Evolutionary conservation across 192 early-diverging fungal species (phyloP), one percentile per base, ranked within the genome.

Genomic region (Rhizophagus sp.): DNA sequence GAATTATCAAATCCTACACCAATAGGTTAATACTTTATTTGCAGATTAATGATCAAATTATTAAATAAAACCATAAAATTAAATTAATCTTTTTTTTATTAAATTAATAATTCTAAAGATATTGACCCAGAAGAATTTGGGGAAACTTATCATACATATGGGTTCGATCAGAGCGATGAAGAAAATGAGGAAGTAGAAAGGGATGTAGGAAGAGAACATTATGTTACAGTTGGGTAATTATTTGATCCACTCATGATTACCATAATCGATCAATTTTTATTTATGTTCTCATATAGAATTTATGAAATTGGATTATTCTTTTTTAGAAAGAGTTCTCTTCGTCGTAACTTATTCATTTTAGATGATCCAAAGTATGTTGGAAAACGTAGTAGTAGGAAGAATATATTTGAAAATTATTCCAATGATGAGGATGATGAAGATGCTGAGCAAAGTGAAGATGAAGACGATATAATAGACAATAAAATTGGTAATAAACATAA

Each of bases 351-450:
- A 8, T 86, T 91, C 30, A 82, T 90, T 7, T 85, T 93, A 76
- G 89, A 92, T 24, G 94, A 93, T 49, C 93, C 94, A 4, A 92
- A 92, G 72, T 95, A 95, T 81, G 80, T 84, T 30, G 94, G 94
- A 47, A 89, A 90, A 73, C 88, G 87, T 44, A 86, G 88, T 71
- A 92, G 88, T 44, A 89, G 94, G 73, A 92, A 91, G 62, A 89
- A 81, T 24, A 84, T 93, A 13, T 92, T 90, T 63, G 69, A 86
- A 8, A 83, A 84, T 4, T 41, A 41, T 87, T 89, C 9, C 76
- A 85, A 30, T 30, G 30, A 30, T 47, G 82, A 86, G 24, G 85
- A 84, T 15, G 83, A 87, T 27, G 76, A 70, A 0, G 87, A 89
- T 11, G 83, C 80, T 5, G 85, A 83, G n/a, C 49, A 27, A 52